phyloP scores from a whole-genome alignment of 345 rosid genomes.

The thale cress (Arabidopsis thaliana) region TAIR10.1 NC_003075.7:16874501-16875000 shows the following conservation, averaged over 20 bases:
- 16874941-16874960: conserved; percentile 45
- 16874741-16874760: conserved; percentile 75
- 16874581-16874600: conserved; percentile 75
- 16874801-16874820: conserved; percentile 75
- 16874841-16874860: conserved; percentile 16
- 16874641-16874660: conserved; percentile 55
- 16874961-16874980: conserved; percentile 39
- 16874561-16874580: conserved; percentile 77
- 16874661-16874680: conserved; percentile 51
- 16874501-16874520: conserved; percentile 65
- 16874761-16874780: conserved; percentile 76
- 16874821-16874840: conserved; percentile 30
- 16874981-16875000: conserved; percentile 8
- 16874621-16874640: conserved; percentile 57
- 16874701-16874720: conserved; percentile 72
- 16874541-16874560: conserved; percentile 78
- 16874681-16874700: conserved; percentile 65
- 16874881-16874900: conserved; percentile 55
- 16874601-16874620: conserved; percentile 64
- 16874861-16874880: conserved; percentile 42
- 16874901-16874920: conserved; percentile 47
- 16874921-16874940: conserved; percentile 26
- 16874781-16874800: conserved; percentile 56
- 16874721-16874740: conserved; percentile 61
- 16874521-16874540: conserved; percentile 74